phyloP scores from a whole-genome alignment of 345 rosid genomes.

The Moringa oleifera region DNA sequence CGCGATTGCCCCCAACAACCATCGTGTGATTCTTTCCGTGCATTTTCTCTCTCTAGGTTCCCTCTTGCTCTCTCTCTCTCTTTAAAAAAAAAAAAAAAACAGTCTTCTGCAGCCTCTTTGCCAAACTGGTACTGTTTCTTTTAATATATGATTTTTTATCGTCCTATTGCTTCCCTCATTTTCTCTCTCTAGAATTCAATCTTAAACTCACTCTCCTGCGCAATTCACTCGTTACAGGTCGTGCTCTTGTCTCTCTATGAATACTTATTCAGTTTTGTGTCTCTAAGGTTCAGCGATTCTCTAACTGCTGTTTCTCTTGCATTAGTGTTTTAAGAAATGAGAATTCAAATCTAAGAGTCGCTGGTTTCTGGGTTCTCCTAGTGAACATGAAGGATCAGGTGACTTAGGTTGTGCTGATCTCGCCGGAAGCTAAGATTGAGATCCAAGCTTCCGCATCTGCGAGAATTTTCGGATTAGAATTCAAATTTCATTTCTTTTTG shows the following conservation, averaged over 20 bases:
- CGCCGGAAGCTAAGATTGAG: slow-evolving; percentile 27
- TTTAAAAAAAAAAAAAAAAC: too few relatives aligned
- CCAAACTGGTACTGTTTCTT: not conserved
- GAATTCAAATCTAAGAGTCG: slow-evolving; percentile 17
- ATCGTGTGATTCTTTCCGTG: not conserved
- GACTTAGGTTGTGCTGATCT: slow-evolving; percentile 20
- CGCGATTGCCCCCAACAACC: slow-evolving; percentile 12
- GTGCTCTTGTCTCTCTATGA: not conserved
- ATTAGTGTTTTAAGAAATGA: slow-evolving; percentile 4
- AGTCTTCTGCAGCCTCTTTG: not conserved
- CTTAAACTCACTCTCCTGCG: not conserved
- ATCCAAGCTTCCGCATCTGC: slow-evolving; percentile 38
- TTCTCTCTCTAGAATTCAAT: not conserved
- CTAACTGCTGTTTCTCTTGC: too few relatives aligned
- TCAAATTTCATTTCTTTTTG: not conserved
- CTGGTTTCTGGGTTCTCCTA: slow-evolving; percentile 12
- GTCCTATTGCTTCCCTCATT: not conserved
- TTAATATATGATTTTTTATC: not conserved
- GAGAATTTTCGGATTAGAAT: slow-evolving; percentile 12
- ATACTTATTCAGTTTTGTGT: too few relatives aligned
- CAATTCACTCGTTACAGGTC: not conserved
- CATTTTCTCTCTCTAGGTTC: too few relatives aligned
- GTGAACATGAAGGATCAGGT: slow-evolving; percentile 20
- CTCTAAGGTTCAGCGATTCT: too few relatives aligned
- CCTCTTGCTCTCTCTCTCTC: not conserved